Evolutionary conservation across 805 yeast genomes (phyloP), one percentile per base, ranked within the genome.

Genomic region (Candida glaebosa): DNA sequence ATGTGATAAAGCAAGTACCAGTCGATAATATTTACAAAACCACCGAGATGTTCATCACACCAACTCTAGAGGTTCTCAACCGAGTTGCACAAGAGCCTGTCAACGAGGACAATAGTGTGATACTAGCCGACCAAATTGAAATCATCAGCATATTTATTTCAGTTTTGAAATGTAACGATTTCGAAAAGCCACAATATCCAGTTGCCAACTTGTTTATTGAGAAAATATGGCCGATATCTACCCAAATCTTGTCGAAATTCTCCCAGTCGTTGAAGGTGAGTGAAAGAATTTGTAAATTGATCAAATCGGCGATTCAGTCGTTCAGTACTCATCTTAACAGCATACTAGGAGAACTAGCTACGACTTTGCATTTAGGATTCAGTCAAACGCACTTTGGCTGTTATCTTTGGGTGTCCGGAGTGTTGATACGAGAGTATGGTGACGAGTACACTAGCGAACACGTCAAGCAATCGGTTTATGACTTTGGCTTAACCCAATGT

Each of bases 371-470:
- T 16, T 71, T 73, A 30, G 93, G 95, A 1, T 90, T 88, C 64
- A 73, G 79, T 34, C 64, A 65, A 19, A 83, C 84, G 16, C 76
- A 80, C 26, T 78, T 67, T 53, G 97, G 96, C 3, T 87, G 96
- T 58, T 89, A 84, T 56, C 65, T 90, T 42, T 90, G 95, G 93
- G 91, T 87, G 10, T 82, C 95, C 2, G 97, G 96, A 6, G 73
- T 84, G 7, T 67, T 89, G 19, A 79, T 86, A 39, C 78, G 86
- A 42, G 91, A 87, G 45, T 90, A 73, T 60, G 79, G 82, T 22
- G 83, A 81, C 49, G 79, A 74, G 35, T 75, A 68, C 43, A 40
- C 55, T 25, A 61, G 65, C n/a, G 72, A 58, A 6, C 72, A 67
- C 3, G 64, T 81, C 16, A 78, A 76, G 47, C 72, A 71, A 20